Percentiles rank a stretch among this genome's conserved stretches.
Evolutionary conservation across 441 rosid genomes (phyloP).

Genomic region (Dalechampia spathulata): DNA sequence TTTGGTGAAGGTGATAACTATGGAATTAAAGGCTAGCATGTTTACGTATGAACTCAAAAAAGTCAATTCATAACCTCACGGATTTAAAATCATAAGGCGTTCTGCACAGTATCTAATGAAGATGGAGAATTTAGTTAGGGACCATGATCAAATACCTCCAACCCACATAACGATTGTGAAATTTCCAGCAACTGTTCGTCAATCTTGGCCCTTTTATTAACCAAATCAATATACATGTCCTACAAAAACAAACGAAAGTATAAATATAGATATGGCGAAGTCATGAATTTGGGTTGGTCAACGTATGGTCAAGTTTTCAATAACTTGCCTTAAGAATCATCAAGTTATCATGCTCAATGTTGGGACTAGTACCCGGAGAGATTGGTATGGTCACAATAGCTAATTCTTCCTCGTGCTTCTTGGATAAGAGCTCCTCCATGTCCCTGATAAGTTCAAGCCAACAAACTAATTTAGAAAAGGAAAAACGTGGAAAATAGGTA

Average conservation of each 20-base stretch:
- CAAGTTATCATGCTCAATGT: conserved; percentile 28
- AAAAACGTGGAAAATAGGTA: background rate
- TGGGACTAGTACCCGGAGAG: conserved; percentile 35
- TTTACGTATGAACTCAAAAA: background rate
- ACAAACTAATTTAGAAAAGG: background rate
- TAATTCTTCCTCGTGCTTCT: conserved; percentile 43
- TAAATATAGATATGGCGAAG: background rate
- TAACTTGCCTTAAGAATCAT: conserved; percentile 48
- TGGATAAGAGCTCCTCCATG: conserved; percentile 36
- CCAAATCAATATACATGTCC: conserved; percentile 54
- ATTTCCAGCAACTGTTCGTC: conserved; percentile 53
- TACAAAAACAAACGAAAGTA: conserved; percentile 17
- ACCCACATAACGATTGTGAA: conserved; percentile 35
- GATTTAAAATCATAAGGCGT: background rate
- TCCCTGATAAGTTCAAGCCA: conserved; percentile 23
- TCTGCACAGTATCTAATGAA: background rate
- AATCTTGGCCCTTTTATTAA: conserved; percentile 48
- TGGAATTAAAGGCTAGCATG: background rate
- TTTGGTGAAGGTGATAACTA: background rate
- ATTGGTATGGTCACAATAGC: conserved; percentile 31
- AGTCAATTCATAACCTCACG: background rate
- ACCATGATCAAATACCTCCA: conserved; percentile 45
- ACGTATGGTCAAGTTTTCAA: background rate
- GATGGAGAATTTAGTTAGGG: background rate
- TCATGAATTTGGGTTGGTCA: background rate